These are phyloP conservation scores for Garcia nutans DNA, from an alignment of 345 rosid species.

Conservation along the genomic window DNA sequence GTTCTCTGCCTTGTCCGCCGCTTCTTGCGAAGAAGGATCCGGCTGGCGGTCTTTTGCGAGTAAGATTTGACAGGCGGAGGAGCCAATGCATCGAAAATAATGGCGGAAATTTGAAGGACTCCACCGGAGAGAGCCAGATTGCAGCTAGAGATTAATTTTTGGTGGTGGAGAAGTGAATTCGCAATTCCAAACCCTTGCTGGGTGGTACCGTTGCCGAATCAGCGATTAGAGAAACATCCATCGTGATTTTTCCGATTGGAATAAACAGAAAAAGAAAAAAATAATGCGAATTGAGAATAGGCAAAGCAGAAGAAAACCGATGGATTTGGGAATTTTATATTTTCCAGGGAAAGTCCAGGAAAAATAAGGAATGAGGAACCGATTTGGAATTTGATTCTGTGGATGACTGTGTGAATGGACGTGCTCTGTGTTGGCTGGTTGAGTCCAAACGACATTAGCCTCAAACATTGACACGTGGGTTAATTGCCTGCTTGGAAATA, in stretches of 20 bases:
- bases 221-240: slow-evolving; percentile 55
- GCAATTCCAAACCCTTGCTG: slow-evolving; percentile 54
- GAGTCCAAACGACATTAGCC: too few species aligned
- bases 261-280: neutral
- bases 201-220: slow-evolving; percentile 44
- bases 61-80: slow-evolving; percentile 55
- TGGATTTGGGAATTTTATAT: slow-evolving; percentile 10
- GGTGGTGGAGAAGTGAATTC: slow-evolving; percentile 40
- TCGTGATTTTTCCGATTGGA: slow-evolving; percentile 14
- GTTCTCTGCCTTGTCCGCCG: slow-evolving; percentile 56
- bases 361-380: neutral
- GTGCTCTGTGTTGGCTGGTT: too few species aligned
- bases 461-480: too few species aligned
- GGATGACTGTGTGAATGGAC: too few species aligned
- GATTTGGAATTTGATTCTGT: too few species aligned
- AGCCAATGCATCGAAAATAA: slow-evolving; percentile 43
- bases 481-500: too few species aligned
- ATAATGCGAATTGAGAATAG: neutral
- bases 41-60: slow-evolving; percentile 39
- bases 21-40: slow-evolving; percentile 52
- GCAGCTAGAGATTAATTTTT: slow-evolving; percentile 20
- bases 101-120: slow-evolving; percentile 34
- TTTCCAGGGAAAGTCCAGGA: neutral
- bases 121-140: slow-evolving; percentile 31
- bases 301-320: slow-evolving; percentile 15